A percentile compares a stretch with the other conserved stretches of the same genome.
Evolutionary conservation across 2,329 filamentous ascomycete species (phyloP).

Genomic region (Podosphaera aphanis): DNA sequence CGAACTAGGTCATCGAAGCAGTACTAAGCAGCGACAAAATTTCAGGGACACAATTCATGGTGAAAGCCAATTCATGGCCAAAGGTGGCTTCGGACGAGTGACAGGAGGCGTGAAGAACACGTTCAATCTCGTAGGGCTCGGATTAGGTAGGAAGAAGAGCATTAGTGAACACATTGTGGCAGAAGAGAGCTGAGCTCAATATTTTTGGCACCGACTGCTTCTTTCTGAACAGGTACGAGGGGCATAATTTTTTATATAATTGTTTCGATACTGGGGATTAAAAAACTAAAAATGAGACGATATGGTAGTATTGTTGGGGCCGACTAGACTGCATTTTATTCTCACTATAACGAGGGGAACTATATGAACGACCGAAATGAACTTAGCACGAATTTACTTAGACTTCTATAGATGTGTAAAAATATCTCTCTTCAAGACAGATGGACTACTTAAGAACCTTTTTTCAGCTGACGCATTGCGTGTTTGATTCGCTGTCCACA

Average conservation of each 20-base stretch:
- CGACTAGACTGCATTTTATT: no score
- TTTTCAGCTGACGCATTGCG: no score
- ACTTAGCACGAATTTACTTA: no score
- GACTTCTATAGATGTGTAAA: no score
- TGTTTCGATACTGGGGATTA: no score
- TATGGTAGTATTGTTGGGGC: no score
- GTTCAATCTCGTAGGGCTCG: constrained; percentile 14
- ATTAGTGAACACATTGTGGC: constrained; percentile 9
- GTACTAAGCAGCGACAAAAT: neutral
- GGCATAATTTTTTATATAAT: neutral
- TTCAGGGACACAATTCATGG: constrained; percentile 1
- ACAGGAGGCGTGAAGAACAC: constrained; percentile 16
- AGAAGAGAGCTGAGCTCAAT: constrained; percentile 9
- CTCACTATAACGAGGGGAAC: no score
- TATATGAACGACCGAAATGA: no score
- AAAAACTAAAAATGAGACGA: no score
- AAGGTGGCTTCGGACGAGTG: constrained; percentile 7
- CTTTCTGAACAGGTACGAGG: neutral
- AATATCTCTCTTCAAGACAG: no score
- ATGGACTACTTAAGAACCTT: no score
- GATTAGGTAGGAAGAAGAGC: constrained; percentile 14
- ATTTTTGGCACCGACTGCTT: neutral
- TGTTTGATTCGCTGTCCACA: no score
- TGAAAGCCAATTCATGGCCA: neutral
- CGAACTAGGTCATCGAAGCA: neutral